These are phyloP conservation scores for Cadophora sp. DNA, from an alignment of 2,329 filamentous ascomycete genomes.

Conservation along the genomic window DNA sequence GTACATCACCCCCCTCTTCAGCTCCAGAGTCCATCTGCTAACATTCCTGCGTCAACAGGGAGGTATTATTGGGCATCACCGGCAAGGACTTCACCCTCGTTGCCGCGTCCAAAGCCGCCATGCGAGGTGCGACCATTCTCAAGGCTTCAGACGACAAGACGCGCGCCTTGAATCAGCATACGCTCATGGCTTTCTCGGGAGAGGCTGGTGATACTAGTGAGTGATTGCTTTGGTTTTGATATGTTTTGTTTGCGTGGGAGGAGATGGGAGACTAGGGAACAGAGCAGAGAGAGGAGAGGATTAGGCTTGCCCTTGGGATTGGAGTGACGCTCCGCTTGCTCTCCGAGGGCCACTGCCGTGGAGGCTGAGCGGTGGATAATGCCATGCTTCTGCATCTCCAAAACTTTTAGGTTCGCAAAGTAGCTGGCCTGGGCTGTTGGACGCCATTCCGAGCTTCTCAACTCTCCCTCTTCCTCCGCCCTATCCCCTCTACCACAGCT, in stretches of 20 bases:
- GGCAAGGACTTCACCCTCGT: conserved; percentile 99
- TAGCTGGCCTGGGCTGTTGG: neutral
- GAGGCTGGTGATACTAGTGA: conserved; percentile 94
- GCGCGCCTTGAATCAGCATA: conserved; percentile 88
- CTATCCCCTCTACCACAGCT: neutral
- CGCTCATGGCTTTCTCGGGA: conserved; percentile 92
- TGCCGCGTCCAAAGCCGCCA: conserved; percentile 95
- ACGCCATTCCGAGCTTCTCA: neutral
- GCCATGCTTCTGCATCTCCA: neutral
- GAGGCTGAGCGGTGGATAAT: neutral
- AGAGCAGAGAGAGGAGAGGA: neutral
- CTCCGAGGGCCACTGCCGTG: too few species aligned
- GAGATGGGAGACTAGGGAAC: neutral
- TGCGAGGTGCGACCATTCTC: conserved; percentile 95
- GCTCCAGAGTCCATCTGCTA: conserved; percentile 22
- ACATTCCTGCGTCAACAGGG: conserved; percentile 62
- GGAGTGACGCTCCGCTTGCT: neutral
- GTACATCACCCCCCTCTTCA: conserved; percentile 30
- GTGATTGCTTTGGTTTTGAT: conserved; percentile 34
- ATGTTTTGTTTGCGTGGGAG: neutral
- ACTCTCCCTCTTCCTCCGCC: neutral
- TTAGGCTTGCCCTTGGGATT: neutral
- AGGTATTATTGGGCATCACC: conserved; percentile 96
- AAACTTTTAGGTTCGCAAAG: too few species aligned
- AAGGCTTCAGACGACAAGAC: conserved; percentile 98